Base-by-base conservation (phyloP, 768 basidiomycete genomes). In the Calocera viscosa region DNA sequence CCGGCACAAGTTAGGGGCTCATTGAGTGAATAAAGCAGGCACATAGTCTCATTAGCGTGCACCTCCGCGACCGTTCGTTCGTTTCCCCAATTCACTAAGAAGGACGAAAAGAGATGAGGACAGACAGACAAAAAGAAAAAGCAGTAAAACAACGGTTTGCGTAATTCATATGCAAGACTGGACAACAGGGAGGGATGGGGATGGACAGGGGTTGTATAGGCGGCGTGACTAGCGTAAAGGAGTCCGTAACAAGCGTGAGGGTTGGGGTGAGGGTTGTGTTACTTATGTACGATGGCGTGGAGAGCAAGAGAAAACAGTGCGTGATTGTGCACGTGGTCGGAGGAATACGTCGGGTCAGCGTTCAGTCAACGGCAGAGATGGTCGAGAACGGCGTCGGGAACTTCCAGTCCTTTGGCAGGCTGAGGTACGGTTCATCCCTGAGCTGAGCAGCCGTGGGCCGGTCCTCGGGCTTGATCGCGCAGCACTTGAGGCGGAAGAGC, bases 401-500 rank as follows among this genome's bases (percentile, higher is more conserved):
- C 67, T 78, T 77, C 90, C 91, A 93, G 67, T 82, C 87, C 60
- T 80, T 81, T 67, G 86, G 84, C 67, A 91, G 82, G 71, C 76
- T 78, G 64, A 93, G 83, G 79, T 90, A 96, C 41, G 82, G 83
- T 77, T 96, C 92, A 70, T 81, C 81, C 69, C 88, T 83, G 67
- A 95, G 82, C 72, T 91, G 90, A 38, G 84, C 79, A 35, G 93
- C 89, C 30, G 79, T 84, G 1, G 93, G 89, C 38, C 94, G 87
- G 70, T 90, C 84, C 65, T 89, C 85, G 10, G 93, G 93, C 73
- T 94, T 86, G 69, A 91, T 86, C 2, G 91, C 88, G 73, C 98
- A 93, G 76, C 96, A 97, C 73, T 85, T 86, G 64, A 80, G 80
- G 71, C 95, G 82, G 77, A 99, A 96, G 74, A 95, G 89, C 69